These are phyloP conservation scores for Globisporangium viniferum DNA, from an alignment of 352 stramenopile species.

Conservation along the genomic window DNA sequence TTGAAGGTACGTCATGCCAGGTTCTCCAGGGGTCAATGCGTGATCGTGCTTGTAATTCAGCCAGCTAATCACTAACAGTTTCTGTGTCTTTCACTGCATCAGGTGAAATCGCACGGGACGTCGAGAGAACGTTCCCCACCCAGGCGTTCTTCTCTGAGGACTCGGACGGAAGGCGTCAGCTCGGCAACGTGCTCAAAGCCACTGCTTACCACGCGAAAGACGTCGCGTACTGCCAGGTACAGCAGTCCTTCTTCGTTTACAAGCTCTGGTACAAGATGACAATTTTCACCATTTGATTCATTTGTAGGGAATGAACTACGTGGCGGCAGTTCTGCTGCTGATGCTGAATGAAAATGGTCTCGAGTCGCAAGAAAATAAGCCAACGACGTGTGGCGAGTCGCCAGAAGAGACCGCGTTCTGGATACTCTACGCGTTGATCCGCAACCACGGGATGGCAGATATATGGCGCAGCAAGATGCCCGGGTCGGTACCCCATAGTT, in stretches of 20 bases:
- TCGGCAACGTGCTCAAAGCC: conserved; percentile 77
- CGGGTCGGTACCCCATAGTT: conserved; percentile 28
- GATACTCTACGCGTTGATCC: conserved; percentile 55
- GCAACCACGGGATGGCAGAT: conserved; percentile 49
- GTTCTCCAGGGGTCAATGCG: neutral
- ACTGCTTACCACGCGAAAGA: conserved; percentile 45
- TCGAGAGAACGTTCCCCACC: conserved; percentile 68
- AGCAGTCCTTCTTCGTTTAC: neutral
- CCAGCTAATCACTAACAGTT: neutral
- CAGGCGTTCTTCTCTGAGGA: conserved; percentile 48
- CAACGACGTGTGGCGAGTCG: conserved; percentile 15
- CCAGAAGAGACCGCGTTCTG: conserved; percentile 62
- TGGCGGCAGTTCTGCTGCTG: conserved; percentile 58
- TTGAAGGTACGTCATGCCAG: conserved; percentile 44
- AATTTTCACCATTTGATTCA: neutral
- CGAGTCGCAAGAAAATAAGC: neutral
- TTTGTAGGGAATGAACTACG: conserved; percentile 82
- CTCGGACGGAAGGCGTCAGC: conserved; percentile 46
- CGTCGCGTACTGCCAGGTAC: conserved; percentile 80
- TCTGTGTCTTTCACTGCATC: neutral
- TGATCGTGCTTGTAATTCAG: neutral
- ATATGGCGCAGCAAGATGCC: conserved; percentile 81
- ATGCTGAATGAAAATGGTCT: conserved; percentile 25
- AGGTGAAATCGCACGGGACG: conserved; percentile 76
- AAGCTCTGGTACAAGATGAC: neutral